Conservation (phyloP, 257 asterid species). For the Echites panduratus region DNA sequence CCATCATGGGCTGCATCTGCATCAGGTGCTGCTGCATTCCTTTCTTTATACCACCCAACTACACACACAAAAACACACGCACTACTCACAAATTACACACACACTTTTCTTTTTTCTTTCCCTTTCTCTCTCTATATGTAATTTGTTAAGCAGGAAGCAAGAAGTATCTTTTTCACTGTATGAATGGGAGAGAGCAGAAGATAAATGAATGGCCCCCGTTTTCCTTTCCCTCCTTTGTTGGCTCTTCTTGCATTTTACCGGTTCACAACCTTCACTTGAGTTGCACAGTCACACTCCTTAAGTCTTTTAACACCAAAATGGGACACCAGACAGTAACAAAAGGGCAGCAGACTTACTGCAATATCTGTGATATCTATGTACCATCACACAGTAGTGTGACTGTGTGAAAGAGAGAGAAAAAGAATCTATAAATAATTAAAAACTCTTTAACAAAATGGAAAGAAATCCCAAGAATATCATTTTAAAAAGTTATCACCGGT, state of each 20-base stretch:
- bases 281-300: constrained; percentile 10
- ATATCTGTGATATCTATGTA: constrained; percentile 1
- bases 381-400: not conserved
- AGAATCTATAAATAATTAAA: constrained; percentile 32
- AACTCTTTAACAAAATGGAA: not conserved
- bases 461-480: too few relatives aligned
- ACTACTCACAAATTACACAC: not conserved
- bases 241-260: constrained; percentile 14
- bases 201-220: constrained; percentile 28
- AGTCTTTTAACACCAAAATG: constrained; percentile 8
- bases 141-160: not conserved
- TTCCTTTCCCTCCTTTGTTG: not conserved
- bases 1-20: constrained; percentile 99
- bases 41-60: constrained; percentile 44
- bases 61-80: constrained; percentile 24
- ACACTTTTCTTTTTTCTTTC: not conserved
- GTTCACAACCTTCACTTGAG: constrained; percentile 29
- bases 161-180: constrained; percentile 21
- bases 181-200: constrained; percentile 16
- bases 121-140: constrained; percentile 7
- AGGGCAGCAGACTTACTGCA: not conserved
- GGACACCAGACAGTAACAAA: constrained; percentile 20
- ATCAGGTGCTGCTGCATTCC: constrained; percentile 96
- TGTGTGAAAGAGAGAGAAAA: constrained; percentile 16
- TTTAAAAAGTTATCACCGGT: too few relatives aligned